Base-by-base conservation (phyloP, 2,329 filamentous ascomycete genomes). In the Juglanconis sp. region DNA sequence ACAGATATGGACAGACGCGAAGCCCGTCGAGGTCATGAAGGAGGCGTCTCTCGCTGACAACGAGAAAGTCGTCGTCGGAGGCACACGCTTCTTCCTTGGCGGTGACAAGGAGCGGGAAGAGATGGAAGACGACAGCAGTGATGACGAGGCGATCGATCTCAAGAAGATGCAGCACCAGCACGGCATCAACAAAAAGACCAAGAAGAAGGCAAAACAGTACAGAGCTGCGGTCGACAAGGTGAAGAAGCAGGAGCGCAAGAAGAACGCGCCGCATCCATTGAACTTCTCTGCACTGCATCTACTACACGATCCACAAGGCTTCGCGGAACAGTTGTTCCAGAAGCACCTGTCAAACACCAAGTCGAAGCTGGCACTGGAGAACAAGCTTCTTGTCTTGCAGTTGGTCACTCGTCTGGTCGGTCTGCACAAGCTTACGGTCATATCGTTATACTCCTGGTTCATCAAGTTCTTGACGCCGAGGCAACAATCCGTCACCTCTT, bases 11-110 rank as follows among this genome's bases (percentile, higher is more conserved):
- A 92, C 90, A 9, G 95, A 99, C 69, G 86, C 92, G 2, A 95
- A 93, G 73, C 88, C 94, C 0, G 95, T 98, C n/a, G 92, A 96
- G 69, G 91, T 98, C 65, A 98, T 99, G 93, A 96, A 96, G 76
- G 90, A 96, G 75, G 92, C 94, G 0, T 87, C 89, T 57, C 77
- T 99, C 59, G 87, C 91, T 3, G 89, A 96, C 55, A 96, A 97
- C 67, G 91, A 96, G 68, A 99, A 99, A 77, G 92, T 98, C 3
- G 86, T 95, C 32, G 81, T 90, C 5, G 91, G 92, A 15, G 93
- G 91, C 49, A 91, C 96, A 13, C 86, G 92, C 31, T 99, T 98
- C 80, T 99, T 99, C 79, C 81, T 99, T 1, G 95, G 95, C 31
- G 93, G 93, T 38, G 95, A 99, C 73, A 94, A 96, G 74, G 95